These are phyloP conservation scores for Anthracocystis setariae DNA, from an alignment of 1,284 basidiomycete species.

Conservation along the genomic window DNA sequence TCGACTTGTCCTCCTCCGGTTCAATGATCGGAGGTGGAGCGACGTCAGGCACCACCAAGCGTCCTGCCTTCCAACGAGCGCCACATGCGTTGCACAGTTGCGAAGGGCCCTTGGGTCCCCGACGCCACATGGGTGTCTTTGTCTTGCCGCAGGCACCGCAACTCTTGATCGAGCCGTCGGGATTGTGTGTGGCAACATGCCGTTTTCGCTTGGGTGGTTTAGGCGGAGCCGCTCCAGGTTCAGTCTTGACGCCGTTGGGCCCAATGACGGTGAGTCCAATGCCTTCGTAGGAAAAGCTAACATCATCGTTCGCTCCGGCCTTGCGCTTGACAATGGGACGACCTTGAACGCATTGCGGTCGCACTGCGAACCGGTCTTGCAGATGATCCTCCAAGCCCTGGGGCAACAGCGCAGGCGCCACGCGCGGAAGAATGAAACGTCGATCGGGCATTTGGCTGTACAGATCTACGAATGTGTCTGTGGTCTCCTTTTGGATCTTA, in stretches of 20 bases:
- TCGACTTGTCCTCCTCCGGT: constrained; percentile 39
- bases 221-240: constrained; percentile 25
- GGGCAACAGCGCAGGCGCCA: constrained; percentile 35
- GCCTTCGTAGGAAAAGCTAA: constrained; percentile 41
- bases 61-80: constrained; percentile 64
- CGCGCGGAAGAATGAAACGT: constrained; percentile 28
- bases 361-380: constrained; percentile 58
- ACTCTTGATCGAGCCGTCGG: constrained; percentile 64
- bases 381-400: constrained; percentile 60
- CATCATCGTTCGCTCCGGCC: constrained; percentile 45
- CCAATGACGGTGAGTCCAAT: constrained; percentile 35
- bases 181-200: constrained; percentile 65
- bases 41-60: constrained; percentile 62
- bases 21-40: constrained; percentile 59
- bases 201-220: constrained; percentile 62
- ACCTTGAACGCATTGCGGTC: constrained; percentile 44
- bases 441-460: constrained; percentile 46
- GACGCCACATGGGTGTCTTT: constrained; percentile 66
- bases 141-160: constrained; percentile 64
- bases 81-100: constrained; percentile 66
- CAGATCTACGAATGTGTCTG: constrained; percentile 43
- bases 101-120: constrained; percentile 61
- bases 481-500: constrained; percentile 52
- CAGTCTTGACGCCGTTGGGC: constrained; percentile 41
- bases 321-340: constrained; percentile 62